Percentiles rank a stretch among this genome's conserved stretches.
phyloP scores from a whole-genome alignment of 768 basidiomycete genomes.

The Auricularia sp. region DNA sequence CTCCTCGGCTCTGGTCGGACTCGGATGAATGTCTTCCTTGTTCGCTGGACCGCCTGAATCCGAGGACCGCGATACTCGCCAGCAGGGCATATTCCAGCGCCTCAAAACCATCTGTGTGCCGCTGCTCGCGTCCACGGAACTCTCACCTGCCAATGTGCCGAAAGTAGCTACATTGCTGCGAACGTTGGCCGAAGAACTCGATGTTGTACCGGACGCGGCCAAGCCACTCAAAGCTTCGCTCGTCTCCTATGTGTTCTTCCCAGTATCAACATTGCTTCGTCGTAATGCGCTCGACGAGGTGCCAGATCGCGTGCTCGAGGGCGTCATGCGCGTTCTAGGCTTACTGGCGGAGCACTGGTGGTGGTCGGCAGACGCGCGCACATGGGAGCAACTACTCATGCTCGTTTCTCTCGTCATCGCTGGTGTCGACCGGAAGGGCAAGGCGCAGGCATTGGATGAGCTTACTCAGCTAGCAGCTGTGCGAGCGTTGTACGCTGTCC shows the following conservation, averaged over 20 bases:
- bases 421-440: conserved; percentile 56
- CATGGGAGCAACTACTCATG: conserved; percentile 84
- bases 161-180: conserved; percentile 41
- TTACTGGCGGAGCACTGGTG: conserved; percentile 68
- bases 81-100: not conserved
- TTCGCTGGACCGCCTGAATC: no score
- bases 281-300: conserved; percentile 60
- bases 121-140: conserved; percentile 57
- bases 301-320: conserved; percentile 73
- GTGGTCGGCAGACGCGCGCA: conserved; percentile 62
- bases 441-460: conserved; percentile 47
- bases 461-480: conserved; percentile 74
- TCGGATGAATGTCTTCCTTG: no score
- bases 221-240: conserved; percentile 42
- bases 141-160: conserved; percentile 45
- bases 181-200: conserved; percentile 39
- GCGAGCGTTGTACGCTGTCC: conserved; percentile 50
- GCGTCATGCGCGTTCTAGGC: conserved; percentile 47
- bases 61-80: not conserved
- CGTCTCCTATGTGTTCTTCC: conserved; percentile 80
- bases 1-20: no score
- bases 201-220: conserved; percentile 28
- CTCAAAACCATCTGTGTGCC: conserved; percentile 74
- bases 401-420: conserved; percentile 57
- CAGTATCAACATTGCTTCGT: conserved; percentile 73